Conservation (phyloP, 352 stramenopile species). For the Globisporangium mamillatum region DNA sequence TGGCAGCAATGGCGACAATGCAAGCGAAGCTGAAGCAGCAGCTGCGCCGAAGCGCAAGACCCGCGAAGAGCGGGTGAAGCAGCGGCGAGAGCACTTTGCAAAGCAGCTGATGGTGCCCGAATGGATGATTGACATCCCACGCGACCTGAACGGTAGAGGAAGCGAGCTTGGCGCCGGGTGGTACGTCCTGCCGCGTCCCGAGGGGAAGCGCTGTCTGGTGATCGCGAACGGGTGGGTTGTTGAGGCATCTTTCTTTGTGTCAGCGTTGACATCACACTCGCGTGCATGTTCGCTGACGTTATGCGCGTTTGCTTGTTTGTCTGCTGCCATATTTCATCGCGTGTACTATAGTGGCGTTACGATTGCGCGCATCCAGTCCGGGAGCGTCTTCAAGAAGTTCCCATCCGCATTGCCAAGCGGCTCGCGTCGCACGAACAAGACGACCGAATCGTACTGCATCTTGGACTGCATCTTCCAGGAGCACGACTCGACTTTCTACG, state of each 20-base stretch:
- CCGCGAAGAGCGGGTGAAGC: conserved; percentile 75
- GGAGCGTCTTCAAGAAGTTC: conserved; percentile 84
- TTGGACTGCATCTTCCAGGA: conserved; percentile 92
- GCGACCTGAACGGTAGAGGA: conserved; percentile 76
- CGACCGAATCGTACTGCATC: conserved; percentile 82
- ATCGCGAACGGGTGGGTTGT: conserved; percentile 73
- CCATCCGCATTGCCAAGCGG: conserved; percentile 77
- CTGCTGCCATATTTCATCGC: background rate
- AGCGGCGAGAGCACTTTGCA: conserved; percentile 68
- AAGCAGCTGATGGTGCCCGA: conserved; percentile 87
- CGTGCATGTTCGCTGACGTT: conserved; percentile 5
- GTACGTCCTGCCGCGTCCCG: conserved; percentile 89
- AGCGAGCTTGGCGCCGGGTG: conserved; percentile 75
- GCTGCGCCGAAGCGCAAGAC: conserved; percentile 49
- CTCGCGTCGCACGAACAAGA: conserved; percentile 73
- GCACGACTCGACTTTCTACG: conserved; percentile 85
- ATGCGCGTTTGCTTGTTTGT: background rate
- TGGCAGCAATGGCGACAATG: background rate
- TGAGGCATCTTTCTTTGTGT: background rate
- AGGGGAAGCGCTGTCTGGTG: conserved; percentile 89
- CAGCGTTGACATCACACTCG: conserved; percentile 1
- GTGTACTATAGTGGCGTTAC: conserved; percentile 55
- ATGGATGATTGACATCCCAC: conserved; percentile 87
- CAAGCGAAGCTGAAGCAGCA: conserved; percentile 32
- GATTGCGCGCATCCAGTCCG: conserved; percentile 73